Evolutionary conservation across 23 red algal species (phyloP).

Genomic region (Gracilaria domingensis): DNA sequence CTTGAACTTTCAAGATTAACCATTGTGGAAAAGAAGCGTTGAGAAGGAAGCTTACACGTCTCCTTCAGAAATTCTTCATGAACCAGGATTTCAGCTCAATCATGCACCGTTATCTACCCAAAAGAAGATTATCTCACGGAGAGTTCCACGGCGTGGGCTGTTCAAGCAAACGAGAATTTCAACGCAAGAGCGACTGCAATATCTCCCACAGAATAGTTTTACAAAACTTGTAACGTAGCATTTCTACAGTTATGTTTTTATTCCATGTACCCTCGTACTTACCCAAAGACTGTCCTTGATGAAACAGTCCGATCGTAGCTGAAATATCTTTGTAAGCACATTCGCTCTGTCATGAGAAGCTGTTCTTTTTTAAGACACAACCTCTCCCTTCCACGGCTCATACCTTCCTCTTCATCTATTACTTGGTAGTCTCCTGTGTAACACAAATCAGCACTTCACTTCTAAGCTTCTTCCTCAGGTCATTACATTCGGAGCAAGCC

Average conservation of each 20-base stretch:
- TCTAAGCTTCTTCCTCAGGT: not conserved
- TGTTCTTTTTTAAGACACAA: not conserved
- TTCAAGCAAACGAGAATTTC: not conserved
- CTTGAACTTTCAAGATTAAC: too few species aligned
- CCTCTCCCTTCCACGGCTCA: not conserved
- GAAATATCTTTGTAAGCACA: slow-evolving; percentile 9
- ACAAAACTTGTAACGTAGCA: not conserved
- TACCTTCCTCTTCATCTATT: not conserved
- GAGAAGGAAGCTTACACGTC: too few species aligned
- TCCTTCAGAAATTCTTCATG: too few species aligned
- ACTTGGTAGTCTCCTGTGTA: not conserved
- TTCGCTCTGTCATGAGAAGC: not conserved
- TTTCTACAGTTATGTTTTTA: not conserved
- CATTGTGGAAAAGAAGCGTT: too few species aligned
- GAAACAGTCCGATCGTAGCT: not conserved
- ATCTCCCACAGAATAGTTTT: not conserved
- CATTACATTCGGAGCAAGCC: not conserved
- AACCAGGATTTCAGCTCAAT: too few species aligned
- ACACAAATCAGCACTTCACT: too few species aligned
- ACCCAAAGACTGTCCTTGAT: not conserved
- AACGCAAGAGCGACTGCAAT: not conserved
- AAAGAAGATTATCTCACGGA: not conserved
- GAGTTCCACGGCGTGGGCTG: not conserved
- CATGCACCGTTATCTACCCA: not conserved
- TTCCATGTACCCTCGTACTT: not conserved